phyloP scores from a whole-genome alignment of 331 rosid species.

The Dryas integrifolia region DNA sequence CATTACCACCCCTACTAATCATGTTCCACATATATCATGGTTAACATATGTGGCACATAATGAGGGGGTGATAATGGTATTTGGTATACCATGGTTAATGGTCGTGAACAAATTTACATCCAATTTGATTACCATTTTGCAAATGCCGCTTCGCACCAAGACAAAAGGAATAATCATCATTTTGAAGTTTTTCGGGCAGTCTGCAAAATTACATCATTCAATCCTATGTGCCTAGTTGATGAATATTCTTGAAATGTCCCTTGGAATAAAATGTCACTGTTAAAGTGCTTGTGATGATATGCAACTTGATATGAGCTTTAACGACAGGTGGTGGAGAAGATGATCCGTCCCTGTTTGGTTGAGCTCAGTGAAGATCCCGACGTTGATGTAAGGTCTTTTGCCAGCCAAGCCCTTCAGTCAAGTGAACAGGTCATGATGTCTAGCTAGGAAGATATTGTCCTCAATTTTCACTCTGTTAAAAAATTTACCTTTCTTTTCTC shows the following conservation, averaged over 20 bases:
- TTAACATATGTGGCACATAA: too few species aligned
- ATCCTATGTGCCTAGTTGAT: background rate
- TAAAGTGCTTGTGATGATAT: background rate
- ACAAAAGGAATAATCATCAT: background rate
- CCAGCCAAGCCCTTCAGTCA: conserved; percentile 69
- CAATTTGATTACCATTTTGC: too few species aligned
- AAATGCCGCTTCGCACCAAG: background rate
- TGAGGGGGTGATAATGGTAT: too few species aligned
- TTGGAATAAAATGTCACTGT: background rate
- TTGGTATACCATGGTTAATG: too few species aligned
- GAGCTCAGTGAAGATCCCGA: conserved; percentile 86
- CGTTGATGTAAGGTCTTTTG: conserved; percentile 79
- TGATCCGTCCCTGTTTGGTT: conserved; percentile 66
- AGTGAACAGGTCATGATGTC: conserved; percentile 58
- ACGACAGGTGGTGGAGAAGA: conserved; percentile 69
- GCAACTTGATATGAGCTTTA: background rate
- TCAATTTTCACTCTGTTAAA: conserved; percentile 9
- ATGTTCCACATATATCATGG: too few species aligned
- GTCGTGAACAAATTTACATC: too few species aligned
- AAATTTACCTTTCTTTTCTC: background rate
- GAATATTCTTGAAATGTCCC: background rate
- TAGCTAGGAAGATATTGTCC: conserved; percentile 44
- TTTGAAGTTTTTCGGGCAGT: background rate
- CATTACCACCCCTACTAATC: too few species aligned
- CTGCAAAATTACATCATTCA: background rate